These are phyloP conservation scores for Colletotrichum liaoningense DNA, from an alignment of 2,329 filamentous ascomycete species.

Conservation along the genomic window DNA sequence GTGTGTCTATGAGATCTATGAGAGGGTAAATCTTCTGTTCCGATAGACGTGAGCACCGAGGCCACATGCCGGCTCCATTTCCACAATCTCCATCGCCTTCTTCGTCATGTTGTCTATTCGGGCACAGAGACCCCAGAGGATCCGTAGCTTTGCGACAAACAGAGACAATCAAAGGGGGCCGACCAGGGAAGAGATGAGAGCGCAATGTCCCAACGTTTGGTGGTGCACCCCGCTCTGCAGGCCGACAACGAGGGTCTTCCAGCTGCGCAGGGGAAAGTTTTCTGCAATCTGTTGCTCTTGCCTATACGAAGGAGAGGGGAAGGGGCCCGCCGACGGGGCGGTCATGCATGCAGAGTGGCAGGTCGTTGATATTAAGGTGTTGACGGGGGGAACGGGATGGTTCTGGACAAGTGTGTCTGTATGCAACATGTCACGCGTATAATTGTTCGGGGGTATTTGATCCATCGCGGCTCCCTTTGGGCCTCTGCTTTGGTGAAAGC, in stretches of 20 bases:
- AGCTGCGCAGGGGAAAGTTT: constrained; percentile 23
- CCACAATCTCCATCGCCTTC: background rate
- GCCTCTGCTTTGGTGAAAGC: constrained; percentile 1
- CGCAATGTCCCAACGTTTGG: background rate
- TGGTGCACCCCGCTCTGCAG: background rate
- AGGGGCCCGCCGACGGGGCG: background rate
- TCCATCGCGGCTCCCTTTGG: constrained; percentile 20
- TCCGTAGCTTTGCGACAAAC: background rate
- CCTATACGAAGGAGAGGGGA: background rate
- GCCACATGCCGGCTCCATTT: background rate
- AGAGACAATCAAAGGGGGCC: background rate
- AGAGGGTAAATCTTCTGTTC: background rate
- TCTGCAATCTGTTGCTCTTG: background rate
- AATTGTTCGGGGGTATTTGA: background rate
- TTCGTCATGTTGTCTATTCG: background rate
- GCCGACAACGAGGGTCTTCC: background rate
- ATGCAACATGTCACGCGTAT: constrained; percentile 6
- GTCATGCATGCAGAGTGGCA: background rate
- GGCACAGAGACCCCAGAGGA: background rate
- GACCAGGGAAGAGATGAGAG: background rate
- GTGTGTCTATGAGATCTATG: background rate
- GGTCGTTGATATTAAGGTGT: constrained; percentile 31
- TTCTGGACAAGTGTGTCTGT: background rate
- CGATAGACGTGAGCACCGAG: background rate
- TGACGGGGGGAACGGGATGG: constrained; percentile 1